Evolutionary conservation across 805 yeast species (phyloP).

Genomic region (Candida coleopterorum): DNA sequence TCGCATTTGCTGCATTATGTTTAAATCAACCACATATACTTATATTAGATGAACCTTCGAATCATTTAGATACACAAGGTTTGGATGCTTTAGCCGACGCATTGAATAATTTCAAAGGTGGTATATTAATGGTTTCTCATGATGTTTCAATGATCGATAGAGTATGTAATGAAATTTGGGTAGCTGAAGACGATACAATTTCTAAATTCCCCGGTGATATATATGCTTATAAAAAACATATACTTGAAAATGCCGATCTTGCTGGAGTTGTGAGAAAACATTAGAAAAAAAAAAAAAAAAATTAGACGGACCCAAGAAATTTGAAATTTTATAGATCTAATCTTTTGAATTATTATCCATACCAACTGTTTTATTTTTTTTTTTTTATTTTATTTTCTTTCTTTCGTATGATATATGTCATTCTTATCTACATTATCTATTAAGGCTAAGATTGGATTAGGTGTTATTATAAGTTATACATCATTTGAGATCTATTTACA

Average conservation of each 20-base stretch:
- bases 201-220: slow-evolving; percentile 76
- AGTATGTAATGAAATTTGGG: slow-evolving; percentile 95
- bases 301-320: not conserved
- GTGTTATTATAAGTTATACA: slow-evolving; percentile 50
- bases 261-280: slow-evolving; percentile 92
- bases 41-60: slow-evolving; percentile 95
- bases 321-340: too few species aligned
- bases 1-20: slow-evolving; percentile 95
- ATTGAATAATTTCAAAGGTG: slow-evolving; percentile 83
- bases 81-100: slow-evolving; percentile 94
- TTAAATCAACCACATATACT: slow-evolving; percentile 85
- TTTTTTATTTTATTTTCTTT: not conserved
- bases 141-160: slow-evolving; percentile 87
- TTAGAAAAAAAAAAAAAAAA: slow-evolving; percentile 19
- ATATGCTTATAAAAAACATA: slow-evolving; percentile 84
- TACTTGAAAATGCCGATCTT: slow-evolving; percentile 68
- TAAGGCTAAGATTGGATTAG: slow-evolving; percentile 37
- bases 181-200: slow-evolving; percentile 82
- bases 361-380: not conserved
- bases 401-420: slow-evolving; percentile 3
- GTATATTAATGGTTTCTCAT: slow-evolving; percentile 96
- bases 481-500: slow-evolving; percentile 63
- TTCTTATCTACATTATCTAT: slow-evolving; percentile 16
- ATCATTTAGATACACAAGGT: slow-evolving; percentile 97
- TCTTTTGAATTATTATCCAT: too few species aligned